These are phyloP conservation scores for Flaveria bidentis DNA, from an alignment of 129 eudicot genomes.

Conservation along the genomic window DNA sequence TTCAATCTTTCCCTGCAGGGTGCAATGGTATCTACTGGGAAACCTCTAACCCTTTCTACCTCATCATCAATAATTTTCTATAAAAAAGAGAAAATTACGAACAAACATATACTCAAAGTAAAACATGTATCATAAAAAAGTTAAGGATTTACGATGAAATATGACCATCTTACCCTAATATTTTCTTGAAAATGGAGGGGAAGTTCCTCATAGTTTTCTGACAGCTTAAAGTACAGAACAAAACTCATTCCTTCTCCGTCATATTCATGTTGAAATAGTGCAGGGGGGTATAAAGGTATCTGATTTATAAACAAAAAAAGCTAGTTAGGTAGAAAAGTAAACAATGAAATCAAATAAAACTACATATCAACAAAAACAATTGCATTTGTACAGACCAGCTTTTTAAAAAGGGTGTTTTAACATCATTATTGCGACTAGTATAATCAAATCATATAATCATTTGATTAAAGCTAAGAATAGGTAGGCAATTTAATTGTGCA, in stretches of 20 bases:
- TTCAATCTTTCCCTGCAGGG: slow-evolving; percentile 90
- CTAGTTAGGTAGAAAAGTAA: background rate
- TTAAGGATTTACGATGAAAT: background rate
- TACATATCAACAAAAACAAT: background rate
- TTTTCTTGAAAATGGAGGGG: slow-evolving; percentile 81
- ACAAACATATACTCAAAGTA: background rate
- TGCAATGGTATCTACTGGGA: slow-evolving; percentile 67
- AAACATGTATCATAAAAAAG: background rate
- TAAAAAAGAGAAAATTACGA: background rate
- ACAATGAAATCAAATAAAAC: background rate
- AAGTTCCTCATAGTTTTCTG: slow-evolving; percentile 71
- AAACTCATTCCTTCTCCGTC: slow-evolving; percentile 93
- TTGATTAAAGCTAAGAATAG: background rate
- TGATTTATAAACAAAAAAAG: slow-evolving; percentile 25
- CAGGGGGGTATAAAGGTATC: slow-evolving; percentile 86
- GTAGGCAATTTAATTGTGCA: slow-evolving; percentile 9
- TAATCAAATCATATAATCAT: background rate
- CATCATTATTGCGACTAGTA: background rate
- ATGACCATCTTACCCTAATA: slow-evolving; percentile 55
- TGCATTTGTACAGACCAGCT: background rate
- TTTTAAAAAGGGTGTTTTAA: background rate
- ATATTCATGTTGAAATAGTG: slow-evolving; percentile 73
- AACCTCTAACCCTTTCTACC: slow-evolving; percentile 74
- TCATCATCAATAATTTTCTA: slow-evolving; percentile 89
- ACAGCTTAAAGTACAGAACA: slow-evolving; percentile 81